phyloP scores from a whole-genome alignment of 2,329 filamentous ascomycete genomes.

The Volutella citrinella region DNA sequence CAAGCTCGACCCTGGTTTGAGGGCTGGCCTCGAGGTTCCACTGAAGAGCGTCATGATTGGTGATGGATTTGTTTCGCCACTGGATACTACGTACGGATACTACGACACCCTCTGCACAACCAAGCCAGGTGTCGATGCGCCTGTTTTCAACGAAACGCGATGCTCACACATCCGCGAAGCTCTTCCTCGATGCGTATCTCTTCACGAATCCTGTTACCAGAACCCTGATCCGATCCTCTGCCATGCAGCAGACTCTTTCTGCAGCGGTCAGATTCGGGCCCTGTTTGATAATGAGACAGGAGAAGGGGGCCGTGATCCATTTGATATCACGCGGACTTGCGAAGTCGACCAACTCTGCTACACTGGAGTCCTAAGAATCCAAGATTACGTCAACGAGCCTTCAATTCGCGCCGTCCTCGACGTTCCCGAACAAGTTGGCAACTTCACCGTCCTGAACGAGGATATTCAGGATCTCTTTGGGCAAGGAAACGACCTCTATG shows the following conservation, averaged over 20 bases:
- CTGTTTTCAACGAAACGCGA: slow-evolving; percentile 15
- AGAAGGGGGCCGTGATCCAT: slow-evolving; percentile 4
- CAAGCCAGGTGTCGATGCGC: slow-evolving; percentile 11
- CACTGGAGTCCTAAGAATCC: background rate
- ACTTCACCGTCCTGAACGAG: slow-evolving; percentile 3
- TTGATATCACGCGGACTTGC: slow-evolving; percentile 7
- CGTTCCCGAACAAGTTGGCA: background rate
- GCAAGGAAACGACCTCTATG: slow-evolving; percentile 3
- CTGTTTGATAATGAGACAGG: slow-evolving; percentile 4
- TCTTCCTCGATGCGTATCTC: slow-evolving; percentile 16
- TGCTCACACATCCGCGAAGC: slow-evolving; percentile 14
- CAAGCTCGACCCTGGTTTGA: background rate
- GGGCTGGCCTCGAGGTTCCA: slow-evolving; percentile 6
- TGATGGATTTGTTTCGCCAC: slow-evolving; percentile 16
- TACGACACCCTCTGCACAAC: slow-evolving; percentile 20
- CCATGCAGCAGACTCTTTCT: slow-evolving; percentile 10
- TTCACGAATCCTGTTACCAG: slow-evolving; percentile 15
- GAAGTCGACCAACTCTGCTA: slow-evolving; percentile 7
- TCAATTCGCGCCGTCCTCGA: background rate
- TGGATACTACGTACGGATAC: slow-evolving; percentile 17
- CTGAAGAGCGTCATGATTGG: slow-evolving; percentile 15
- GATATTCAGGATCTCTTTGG: slow-evolving; percentile 1
- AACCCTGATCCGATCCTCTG: slow-evolving; percentile 17
- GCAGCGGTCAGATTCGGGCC: slow-evolving; percentile 7
- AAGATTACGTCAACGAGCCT: slow-evolving; percentile 4